These are phyloP conservation scores for Ustilago sp. DNA, from an alignment of 1,284 basidiomycete species.

Conservation along the genomic window DNA sequence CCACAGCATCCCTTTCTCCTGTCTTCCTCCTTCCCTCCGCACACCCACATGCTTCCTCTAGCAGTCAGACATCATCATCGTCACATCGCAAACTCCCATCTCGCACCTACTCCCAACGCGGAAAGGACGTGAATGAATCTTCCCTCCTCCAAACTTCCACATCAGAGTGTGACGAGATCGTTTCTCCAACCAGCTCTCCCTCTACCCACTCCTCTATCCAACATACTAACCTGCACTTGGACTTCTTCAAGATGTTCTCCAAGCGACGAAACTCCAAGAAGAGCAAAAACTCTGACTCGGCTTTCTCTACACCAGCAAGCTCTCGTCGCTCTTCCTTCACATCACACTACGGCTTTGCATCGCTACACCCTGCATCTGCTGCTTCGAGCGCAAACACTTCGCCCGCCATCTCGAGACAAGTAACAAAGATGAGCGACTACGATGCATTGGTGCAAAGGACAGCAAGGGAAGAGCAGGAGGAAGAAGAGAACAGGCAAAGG, in stretches of 20 bases:
- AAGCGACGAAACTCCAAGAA: slow-evolving; percentile 19
- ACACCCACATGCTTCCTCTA: slow-evolving; percentile 11
- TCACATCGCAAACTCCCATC: neutral
- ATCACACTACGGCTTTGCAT: slow-evolving; percentile 24
- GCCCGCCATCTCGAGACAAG: slow-evolving; percentile 40
- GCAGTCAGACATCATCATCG: slow-evolving; percentile 6
- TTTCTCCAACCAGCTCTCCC: neutral
- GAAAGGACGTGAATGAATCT: slow-evolving; percentile 13
- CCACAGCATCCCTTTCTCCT: slow-evolving; percentile 25
- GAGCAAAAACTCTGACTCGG: slow-evolving; percentile 23
- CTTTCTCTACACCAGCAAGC: slow-evolving; percentile 32
- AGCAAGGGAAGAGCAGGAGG: slow-evolving; percentile 18
- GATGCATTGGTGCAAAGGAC: slow-evolving; percentile 33
- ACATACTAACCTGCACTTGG: slow-evolving; percentile 13
- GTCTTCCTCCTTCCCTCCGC: slow-evolving; percentile 39
- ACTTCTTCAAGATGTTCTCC: slow-evolving; percentile 26
- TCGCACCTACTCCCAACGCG: slow-evolving; percentile 10
- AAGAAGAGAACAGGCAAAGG: slow-evolving; percentile 30
- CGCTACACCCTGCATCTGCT: slow-evolving; percentile 25
- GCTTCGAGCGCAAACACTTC: slow-evolving; percentile 41
- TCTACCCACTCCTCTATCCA: slow-evolving; percentile 11
- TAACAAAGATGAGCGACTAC: slow-evolving; percentile 44
- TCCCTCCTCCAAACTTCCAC: slow-evolving; percentile 32
- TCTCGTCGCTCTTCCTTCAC: slow-evolving; percentile 43
- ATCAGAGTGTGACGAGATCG: slow-evolving; percentile 29